phyloP scores from a whole-genome alignment of 2,329 filamentous ascomycete species.

The Diplocarpon mali region DNA sequence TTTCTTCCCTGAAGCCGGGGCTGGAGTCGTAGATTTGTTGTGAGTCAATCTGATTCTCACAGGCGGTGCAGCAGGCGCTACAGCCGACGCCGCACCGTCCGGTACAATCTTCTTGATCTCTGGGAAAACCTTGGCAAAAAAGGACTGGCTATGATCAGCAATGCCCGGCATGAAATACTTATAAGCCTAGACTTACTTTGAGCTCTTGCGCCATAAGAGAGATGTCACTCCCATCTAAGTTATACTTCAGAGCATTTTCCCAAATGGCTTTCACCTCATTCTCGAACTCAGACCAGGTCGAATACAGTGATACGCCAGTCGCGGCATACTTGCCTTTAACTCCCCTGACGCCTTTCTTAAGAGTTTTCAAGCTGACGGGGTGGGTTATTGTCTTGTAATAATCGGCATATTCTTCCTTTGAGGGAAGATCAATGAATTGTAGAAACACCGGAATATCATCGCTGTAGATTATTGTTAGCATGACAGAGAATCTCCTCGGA shows the following conservation, averaged over 20 bases:
- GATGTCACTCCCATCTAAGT: conserved; percentile 84
- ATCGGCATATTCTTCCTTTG: conserved; percentile 58
- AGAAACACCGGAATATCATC: conserved; percentile 59
- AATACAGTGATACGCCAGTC: conserved; percentile 55
- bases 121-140: conserved; percentile 57
- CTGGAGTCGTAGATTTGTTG: conserved; percentile 28
- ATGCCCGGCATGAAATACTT: background rate
- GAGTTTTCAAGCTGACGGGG: conserved; percentile 65
- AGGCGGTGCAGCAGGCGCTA: background rate
- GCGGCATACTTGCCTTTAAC: conserved; percentile 56
- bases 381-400: conserved; percentile 79
- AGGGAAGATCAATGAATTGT: conserved; percentile 69
- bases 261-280: conserved; percentile 72
- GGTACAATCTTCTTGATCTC: conserved; percentile 62
- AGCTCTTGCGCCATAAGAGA: conserved; percentile 66
- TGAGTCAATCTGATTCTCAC: conserved; percentile 70
- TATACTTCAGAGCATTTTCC: conserved; percentile 81
- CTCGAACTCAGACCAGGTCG: conserved; percentile 73
- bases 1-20: conserved; percentile 35
- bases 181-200: conserved; percentile 43
- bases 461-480: conserved; percentile 29
- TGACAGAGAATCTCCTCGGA: too few species aligned
- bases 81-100: conserved; percentile 53
- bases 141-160: conserved; percentile 37
- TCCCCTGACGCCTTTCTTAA: conserved; percentile 69